These are phyloP conservation scores for Globisporangium recalcitrans DNA, from an alignment of 352 stramenopile genomes.

Conservation along the genomic window DNA sequence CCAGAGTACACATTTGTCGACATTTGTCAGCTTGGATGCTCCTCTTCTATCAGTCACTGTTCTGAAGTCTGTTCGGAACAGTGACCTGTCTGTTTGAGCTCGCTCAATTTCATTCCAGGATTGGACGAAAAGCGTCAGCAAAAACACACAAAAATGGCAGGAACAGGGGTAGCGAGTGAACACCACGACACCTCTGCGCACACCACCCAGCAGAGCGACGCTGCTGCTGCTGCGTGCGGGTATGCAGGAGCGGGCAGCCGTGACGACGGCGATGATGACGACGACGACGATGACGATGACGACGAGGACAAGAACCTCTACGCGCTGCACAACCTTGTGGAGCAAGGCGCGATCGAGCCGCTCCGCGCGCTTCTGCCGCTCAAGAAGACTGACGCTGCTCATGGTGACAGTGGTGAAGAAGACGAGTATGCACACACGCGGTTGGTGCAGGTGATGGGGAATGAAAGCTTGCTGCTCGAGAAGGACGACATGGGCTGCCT, in stretches of 20 bases:
- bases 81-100: no score
- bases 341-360: conserved; percentile 43
- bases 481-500: conserved; percentile 84
- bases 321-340: conserved; percentile 53
- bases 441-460: conserved; percentile 37
- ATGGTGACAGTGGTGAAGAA: conserved; percentile 6
- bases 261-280: not conserved
- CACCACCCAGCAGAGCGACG: not conserved
- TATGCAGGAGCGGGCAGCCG: not conserved
- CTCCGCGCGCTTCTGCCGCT: conserved; percentile 46
- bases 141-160: conserved; percentile 2
- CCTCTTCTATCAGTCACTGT: no score
- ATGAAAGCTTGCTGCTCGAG: conserved; percentile 57
- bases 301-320: conserved; percentile 38
- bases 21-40: no score
- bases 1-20: no score
- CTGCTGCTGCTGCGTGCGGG: not conserved
- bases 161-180: not conserved
- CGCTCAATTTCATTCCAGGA: not conserved
- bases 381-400: not conserved
- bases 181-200: not conserved
- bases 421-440: conserved; percentile 13
- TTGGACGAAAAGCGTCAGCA: conserved; percentile 1
- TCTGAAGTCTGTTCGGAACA: no score
- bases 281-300: conserved; percentile 25